phyloP scores from a whole-genome alignment of 2,329 filamentous ascomycete genomes.

The Claviceps sp. region DNA sequence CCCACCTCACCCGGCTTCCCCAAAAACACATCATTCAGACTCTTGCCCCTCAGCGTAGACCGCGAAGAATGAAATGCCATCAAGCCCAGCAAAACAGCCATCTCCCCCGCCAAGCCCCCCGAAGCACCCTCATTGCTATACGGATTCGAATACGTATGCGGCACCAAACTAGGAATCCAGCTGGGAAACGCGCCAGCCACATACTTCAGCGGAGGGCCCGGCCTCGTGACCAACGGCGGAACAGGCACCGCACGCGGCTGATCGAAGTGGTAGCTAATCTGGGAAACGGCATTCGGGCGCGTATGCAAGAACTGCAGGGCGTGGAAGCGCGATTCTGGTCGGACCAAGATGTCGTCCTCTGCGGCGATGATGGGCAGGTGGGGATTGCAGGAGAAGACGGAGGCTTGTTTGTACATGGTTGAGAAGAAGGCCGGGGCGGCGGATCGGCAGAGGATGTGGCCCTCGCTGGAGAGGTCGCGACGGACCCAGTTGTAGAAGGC shows the following conservation, averaged over 20 bases:
- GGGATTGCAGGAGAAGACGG: slow-evolving; percentile 24
- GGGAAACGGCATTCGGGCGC: slow-evolving; percentile 14
- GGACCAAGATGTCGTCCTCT: slow-evolving; percentile 9
- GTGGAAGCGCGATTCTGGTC: slow-evolving; percentile 11
- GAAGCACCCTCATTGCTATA: slow-evolving; percentile 10
- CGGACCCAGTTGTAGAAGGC: slow-evolving; percentile 10
- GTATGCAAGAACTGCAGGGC: slow-evolving; percentile 17
- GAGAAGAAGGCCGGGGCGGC: not conserved
- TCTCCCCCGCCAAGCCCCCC: slow-evolving; percentile 22
- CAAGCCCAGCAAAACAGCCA: slow-evolving; percentile 25
- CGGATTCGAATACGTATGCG: slow-evolving; percentile 15
- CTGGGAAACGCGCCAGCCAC: slow-evolving; percentile 18
- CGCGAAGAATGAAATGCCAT: slow-evolving; percentile 19
- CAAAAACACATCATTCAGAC: slow-evolving; percentile 4
- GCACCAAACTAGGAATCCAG: slow-evolving; percentile 27
- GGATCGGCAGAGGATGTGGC: not conserved
- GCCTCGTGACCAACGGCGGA: not conserved
- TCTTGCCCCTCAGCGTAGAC: not conserved
- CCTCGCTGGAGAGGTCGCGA: not conserved
- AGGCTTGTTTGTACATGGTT: slow-evolving; percentile 13
- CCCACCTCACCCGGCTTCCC: slow-evolving; percentile 6
- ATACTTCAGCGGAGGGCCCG: slow-evolving; percentile 11
- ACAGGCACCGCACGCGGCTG: not conserved
- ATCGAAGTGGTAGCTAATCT: slow-evolving; percentile 8
- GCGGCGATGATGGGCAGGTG: slow-evolving; percentile 22